These are phyloP conservation scores for Thermoascus crustaceus DNA, from an alignment of 2,329 filamentous ascomycete species.

Conservation along the genomic window DNA sequence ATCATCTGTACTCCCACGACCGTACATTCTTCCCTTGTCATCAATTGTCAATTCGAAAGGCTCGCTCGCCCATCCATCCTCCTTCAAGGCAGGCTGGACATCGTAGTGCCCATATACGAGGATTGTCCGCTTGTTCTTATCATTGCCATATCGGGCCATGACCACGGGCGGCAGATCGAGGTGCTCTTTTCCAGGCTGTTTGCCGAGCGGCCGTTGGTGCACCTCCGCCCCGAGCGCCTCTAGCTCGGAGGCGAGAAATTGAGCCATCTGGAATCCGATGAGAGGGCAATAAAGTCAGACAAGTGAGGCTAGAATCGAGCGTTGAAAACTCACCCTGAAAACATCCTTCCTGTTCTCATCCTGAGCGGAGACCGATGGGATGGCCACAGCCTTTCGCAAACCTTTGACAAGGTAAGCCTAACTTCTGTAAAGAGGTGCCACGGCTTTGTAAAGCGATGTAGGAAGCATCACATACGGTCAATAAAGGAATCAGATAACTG, in stretches of 20 bases:
- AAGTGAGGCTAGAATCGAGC: not conserved
- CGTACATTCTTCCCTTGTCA: conserved; percentile 90
- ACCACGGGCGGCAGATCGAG: conserved; percentile 90
- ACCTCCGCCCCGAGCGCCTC: conserved; percentile 76
- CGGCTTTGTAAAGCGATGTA: not conserved
- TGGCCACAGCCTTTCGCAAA: conserved; percentile 84
- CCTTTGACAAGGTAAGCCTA: conserved; percentile 22
- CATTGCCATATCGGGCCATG: conserved; percentile 82
- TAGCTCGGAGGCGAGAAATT: conserved; percentile 80
- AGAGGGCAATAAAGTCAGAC: not conserved
- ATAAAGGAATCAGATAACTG: conserved; percentile 72
- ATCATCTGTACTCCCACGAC: conserved; percentile 91
- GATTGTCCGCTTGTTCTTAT: conserved; percentile 88
- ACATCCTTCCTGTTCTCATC: conserved; percentile 85
- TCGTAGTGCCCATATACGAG: conserved; percentile 98
- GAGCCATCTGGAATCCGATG: conserved; percentile 59
- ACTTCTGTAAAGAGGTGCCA: conserved; percentile 6
- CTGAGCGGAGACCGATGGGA: conserved; percentile 90
- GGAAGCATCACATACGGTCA: conserved; percentile 50
- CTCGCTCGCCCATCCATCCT: conserved; percentile 92
- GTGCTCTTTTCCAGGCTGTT: conserved; percentile 83
- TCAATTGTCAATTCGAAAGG: conserved; percentile 85
- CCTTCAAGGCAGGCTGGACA: conserved; percentile 87
- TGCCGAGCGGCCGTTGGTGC: conserved; percentile 77
- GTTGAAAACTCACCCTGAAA: conserved; percentile 52